Base-by-base conservation (phyloP, 352 stramenopile species). In the Phytophthora sansomeana region DNA sequence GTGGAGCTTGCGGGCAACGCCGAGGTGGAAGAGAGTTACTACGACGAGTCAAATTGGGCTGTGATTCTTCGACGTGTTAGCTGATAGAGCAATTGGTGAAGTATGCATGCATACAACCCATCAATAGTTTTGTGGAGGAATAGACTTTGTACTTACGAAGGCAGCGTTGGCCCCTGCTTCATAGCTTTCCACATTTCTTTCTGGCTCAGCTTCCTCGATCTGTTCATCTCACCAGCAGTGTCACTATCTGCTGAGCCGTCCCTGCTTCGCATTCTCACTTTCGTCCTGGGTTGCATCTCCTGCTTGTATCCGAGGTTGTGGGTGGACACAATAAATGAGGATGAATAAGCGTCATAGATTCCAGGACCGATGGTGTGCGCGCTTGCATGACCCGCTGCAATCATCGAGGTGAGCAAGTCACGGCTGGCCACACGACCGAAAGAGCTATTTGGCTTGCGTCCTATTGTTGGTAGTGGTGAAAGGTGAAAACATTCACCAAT, bases 1-100 rank as follows among this genome's bases (percentile, higher is more conserved):
- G 78, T 96, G 17, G 58, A 54, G 24, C 62, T 87, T n/a, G 77
- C 81, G 4, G 85, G 82, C 13, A 81, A 92, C 28, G 83, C 83
- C 1, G 50, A 72, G 10, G 78, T 95, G n/a, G 77, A 87, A 47
- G 71, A 90, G 14, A 88, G 76, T 46, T 95, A 96, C 70, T 96
- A 93, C 48, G 89, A 96, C 58, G 82, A 95, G 48, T 91, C 78
- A 17, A 96, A 96, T 66, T 96, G 89, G 89, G 87, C 85, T n/a
- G 73, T 96, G 30, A 67, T 95, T 52, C 69, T 96, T 71, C 76
- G 76, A 53, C 82, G 84, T 35, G 62, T 77, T 49, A 74, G 69
- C 58, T 90, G 46, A 84, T 64, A 28, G 11, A 52, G 3, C 35
- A 16, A 16, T 41, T 5, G 14, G 16, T 38, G 16, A 38, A 38